Evolutionary conservation across 495 filamentous ascomycete species (phyloP).

Genomic region (Aspergillus bridgeri): DNA sequence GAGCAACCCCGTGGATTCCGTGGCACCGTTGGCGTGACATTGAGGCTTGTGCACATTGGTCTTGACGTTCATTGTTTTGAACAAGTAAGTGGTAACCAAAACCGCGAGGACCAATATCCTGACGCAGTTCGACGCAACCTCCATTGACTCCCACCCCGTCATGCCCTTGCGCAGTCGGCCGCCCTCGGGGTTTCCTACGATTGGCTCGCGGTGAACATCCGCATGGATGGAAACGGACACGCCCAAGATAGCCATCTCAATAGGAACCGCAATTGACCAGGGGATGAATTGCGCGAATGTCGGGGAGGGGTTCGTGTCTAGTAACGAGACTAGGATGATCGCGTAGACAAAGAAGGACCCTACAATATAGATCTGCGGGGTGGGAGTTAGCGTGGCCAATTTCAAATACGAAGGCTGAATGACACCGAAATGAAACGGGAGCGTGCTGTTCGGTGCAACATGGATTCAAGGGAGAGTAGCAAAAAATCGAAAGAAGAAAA

Average conservation of each 20-base stretch:
- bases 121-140: constrained; percentile 56
- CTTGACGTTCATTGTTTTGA: constrained; percentile 45
- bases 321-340: constrained; percentile 70
- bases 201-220: constrained; percentile 53
- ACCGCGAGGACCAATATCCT: constrained; percentile 57
- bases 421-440: background rate
- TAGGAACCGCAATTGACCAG: constrained; percentile 64
- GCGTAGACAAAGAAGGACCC: constrained; percentile 73
- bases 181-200: constrained; percentile 51
- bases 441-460: background rate
- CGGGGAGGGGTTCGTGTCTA: constrained; percentile 75
- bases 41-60: constrained; percentile 21
- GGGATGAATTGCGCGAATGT: constrained; percentile 67
- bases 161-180: constrained; percentile 44
- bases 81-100: constrained; percentile 56
- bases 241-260: constrained; percentile 67
- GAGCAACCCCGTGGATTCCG: constrained; percentile 56
- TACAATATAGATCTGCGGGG: constrained; percentile 69
- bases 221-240: constrained; percentile 61
- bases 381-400: background rate
- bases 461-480: constrained; percentile 2
- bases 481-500: too few species aligned
- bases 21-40: constrained; percentile 29
- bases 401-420: background rate
- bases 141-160: constrained; percentile 63